These are phyloP conservation scores for Pythium brassicae DNA, from an alignment of 352 stramenopile genomes.

Conservation along the genomic window DNA sequence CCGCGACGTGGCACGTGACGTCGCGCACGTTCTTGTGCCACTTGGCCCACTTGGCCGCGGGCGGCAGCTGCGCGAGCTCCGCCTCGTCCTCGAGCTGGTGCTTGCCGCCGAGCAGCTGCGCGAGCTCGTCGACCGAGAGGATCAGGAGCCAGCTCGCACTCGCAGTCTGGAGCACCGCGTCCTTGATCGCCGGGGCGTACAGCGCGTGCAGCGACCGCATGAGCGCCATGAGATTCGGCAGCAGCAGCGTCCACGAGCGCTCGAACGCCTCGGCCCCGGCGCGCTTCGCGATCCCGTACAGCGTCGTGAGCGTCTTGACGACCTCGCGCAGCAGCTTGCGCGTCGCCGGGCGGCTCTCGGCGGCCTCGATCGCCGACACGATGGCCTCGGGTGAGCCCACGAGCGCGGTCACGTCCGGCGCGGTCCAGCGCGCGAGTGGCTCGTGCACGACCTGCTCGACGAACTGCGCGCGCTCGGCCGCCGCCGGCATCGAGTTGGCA, in stretches of 20 bases:
- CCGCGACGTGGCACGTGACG: slow-evolving; percentile 74
- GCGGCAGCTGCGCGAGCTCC: slow-evolving; percentile 44
- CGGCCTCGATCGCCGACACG: slow-evolving; percentile 47
- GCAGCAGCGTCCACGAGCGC: slow-evolving; percentile 54
- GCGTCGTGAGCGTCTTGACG: slow-evolving; percentile 71
- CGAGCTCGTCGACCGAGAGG: slow-evolving; percentile 71
- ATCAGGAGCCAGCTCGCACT: slow-evolving; percentile 61
- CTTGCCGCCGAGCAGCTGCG: slow-evolving; percentile 69
- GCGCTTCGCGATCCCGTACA: slow-evolving; percentile 75
- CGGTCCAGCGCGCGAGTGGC: slow-evolving; percentile 56
- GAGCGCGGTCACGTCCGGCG: slow-evolving; percentile 56
- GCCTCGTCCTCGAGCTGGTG: slow-evolving; percentile 64
- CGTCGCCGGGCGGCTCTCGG: slow-evolving; percentile 27
- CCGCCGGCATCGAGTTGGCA: slow-evolving; percentile 70
- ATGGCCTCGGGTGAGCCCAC: slow-evolving; percentile 52
- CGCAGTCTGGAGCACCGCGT: slow-evolving; percentile 46
- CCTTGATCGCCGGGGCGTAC: slow-evolving; percentile 44
- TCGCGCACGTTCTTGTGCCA: slow-evolving; percentile 82
- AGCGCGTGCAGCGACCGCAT: slow-evolving; percentile 61
- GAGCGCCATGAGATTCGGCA: slow-evolving; percentile 62
- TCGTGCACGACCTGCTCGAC: slow-evolving; percentile 73
- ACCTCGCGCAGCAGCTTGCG: slow-evolving; percentile 49
- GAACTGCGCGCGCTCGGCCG: slow-evolving; percentile 57
- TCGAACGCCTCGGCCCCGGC: slow-evolving; percentile 42
- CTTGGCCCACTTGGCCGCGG: slow-evolving; percentile 57